Evolutionary conservation across 805 yeast species (phyloP), one percentile per base, ranked within the genome.

Genomic region (Candida adriatica): DNA sequence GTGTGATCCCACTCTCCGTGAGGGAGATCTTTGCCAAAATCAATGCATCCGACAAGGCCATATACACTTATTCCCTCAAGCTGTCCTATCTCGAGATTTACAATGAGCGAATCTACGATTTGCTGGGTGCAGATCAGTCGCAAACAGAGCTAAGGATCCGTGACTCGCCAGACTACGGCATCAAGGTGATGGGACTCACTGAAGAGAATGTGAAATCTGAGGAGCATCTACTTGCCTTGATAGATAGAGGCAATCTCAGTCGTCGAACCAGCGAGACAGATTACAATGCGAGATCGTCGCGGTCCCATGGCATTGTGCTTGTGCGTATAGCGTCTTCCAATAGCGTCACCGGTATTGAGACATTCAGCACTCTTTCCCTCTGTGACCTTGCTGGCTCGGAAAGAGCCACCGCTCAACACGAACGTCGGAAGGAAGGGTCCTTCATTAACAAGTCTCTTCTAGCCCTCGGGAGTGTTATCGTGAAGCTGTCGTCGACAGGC

Each of bases 301-400:
- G 98, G 42, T 84, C 95, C 2, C 98, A 90, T 55, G 94, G 96
- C 0, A 79, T 90, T 15, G 74, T 90, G 6, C 77, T 83, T 52
- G 66, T 92, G 14, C 64, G 75, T 36, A 51, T 90, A 13, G 61
- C 62, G 3, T 54, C 63, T 5, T 61, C 66, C 2, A 71, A 70
- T 51, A 33, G 60, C 9, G 41, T 48, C 1, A 56, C 62, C 9
- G 68, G 65, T 5, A 37, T 41, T n/a, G 53, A 53, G 19, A 59
- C 57, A 11, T 56, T 63, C 23, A 70, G 87, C 21, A 76, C 86
- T 0, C 70, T 90, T 19, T 84, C 90, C 20, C 65, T 90, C 34
- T 90, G 97, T 62, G 98, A 90, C 59, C 68, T 90, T 49, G 98
- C 98, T 0, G 98, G 98, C 18, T 82, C 95, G n/a, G 98, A 90